A percentile compares a stretch with the other conserved stretches of the same genome.
Conservation (phyloP, 495 filamentous ascomycete genomes). For the Pseudomonodictys pantanalensis region DNA sequence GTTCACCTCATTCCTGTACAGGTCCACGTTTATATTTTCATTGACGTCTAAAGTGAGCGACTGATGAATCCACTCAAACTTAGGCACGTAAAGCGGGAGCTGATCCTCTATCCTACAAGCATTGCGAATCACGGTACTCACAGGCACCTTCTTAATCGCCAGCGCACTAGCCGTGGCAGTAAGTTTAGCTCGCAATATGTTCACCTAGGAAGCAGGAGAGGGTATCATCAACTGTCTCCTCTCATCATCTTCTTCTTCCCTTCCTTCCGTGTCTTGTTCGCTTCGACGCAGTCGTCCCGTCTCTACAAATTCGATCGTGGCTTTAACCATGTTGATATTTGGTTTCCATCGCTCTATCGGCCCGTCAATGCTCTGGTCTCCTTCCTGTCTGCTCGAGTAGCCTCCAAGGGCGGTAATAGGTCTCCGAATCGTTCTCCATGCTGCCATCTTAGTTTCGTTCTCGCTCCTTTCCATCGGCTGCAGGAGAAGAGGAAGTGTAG, state of each 20-base stretch:
- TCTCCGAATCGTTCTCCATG: slow-evolving; percentile 14
- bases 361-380: not conserved
- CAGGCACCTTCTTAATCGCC: not conserved
- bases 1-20: too few species aligned
- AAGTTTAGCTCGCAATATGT: not conserved
- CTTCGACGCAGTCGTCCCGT: not conserved
- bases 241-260: not conserved
- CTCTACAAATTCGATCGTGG: not conserved
- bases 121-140: too few species aligned
- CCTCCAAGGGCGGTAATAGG: slow-evolving; percentile 2
- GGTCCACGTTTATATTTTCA: too few species aligned
- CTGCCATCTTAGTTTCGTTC: slow-evolving; percentile 7
- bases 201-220: not conserved
- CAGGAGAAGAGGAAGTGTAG: slow-evolving; percentile 20
- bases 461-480: slow-evolving; percentile 5
- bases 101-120: too few species aligned
- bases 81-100: too few species aligned
- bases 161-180: not conserved
- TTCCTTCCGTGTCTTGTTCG: not conserved
- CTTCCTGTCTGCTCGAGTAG: not conserved
- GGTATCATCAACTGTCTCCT: not conserved
- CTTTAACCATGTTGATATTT: not conserved
- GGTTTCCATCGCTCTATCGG: not conserved
- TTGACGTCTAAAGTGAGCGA: too few species aligned
- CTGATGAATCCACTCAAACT: too few species aligned